Evolutionary conservation across 2,329 filamentous ascomycete genomes (phyloP).

Genomic region (Myriosclerotinia scirpicola): DNA sequence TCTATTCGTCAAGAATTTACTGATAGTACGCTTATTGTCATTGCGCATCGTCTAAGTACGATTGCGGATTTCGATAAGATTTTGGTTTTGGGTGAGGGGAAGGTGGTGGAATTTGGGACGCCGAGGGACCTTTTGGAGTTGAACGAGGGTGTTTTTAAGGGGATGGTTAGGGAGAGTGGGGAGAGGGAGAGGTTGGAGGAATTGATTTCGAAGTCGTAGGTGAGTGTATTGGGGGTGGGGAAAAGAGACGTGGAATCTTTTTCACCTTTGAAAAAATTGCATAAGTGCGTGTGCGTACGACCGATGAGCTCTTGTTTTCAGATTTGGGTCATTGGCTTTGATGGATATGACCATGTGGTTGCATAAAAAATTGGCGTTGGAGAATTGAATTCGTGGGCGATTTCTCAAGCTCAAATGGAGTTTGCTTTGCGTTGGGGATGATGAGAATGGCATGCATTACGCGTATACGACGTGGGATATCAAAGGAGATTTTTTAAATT

Average conservation of each 20-base stretch:
- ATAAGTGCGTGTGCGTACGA: too few relatives aligned
- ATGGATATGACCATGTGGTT: too few relatives aligned
- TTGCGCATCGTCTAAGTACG: conserved; percentile 73
- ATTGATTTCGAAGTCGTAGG: conserved; percentile 24
- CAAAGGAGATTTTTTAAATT: too few relatives aligned
- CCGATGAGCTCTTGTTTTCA: too few relatives aligned
- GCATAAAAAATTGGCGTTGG: too few relatives aligned
- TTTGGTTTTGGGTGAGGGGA: conserved; percentile 67
- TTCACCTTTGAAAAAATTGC: too few relatives aligned
- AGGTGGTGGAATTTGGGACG: conserved; percentile 65
- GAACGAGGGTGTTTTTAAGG: conserved; percentile 51
- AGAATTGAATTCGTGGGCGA: too few relatives aligned
- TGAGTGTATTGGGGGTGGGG: neutral
- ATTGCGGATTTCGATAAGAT: conserved; percentile 77
- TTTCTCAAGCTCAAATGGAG: too few relatives aligned
- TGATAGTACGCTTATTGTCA: conserved; percentile 68
- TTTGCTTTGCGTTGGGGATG: too few relatives aligned
- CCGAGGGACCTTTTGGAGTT: conserved; percentile 61
- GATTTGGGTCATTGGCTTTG: too few relatives aligned
- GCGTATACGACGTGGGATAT: too few relatives aligned
- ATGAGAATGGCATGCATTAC: too few relatives aligned
- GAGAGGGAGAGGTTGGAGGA: conserved; percentile 46
- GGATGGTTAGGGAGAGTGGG: conserved; percentile 63
- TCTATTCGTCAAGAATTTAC: conserved; percentile 71
- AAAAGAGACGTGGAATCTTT: neutral